Conservation (phyloP, 2,329 filamentous ascomycete species). For the Calonectria fujianensis region DNA sequence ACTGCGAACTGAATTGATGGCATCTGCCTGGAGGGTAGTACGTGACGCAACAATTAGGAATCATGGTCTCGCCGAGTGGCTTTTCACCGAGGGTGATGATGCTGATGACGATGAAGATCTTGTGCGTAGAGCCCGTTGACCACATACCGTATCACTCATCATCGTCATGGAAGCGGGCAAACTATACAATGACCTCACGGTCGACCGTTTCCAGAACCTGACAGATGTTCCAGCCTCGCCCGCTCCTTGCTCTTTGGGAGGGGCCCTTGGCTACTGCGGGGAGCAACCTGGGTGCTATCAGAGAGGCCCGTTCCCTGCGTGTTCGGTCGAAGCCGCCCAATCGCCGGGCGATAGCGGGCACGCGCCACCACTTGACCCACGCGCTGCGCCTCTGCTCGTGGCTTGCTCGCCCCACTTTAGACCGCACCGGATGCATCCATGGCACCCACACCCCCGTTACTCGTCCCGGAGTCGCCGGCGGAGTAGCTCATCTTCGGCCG, state of each 20-base stretch:
- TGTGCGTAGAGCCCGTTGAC: not conserved
- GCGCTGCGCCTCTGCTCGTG: constrained; percentile 58
- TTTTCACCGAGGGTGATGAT: constrained; percentile 4
- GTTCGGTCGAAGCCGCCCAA: constrained; percentile 43
- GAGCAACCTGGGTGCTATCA: constrained; percentile 21
- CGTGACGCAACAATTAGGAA: constrained; percentile 27
- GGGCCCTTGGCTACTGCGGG: constrained; percentile 45
- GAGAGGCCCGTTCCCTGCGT: constrained; percentile 41
- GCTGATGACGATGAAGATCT: not conserved
- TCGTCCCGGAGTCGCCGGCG: constrained; percentile 55
- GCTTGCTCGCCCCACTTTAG: constrained; percentile 48
- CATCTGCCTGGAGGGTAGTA: constrained; percentile 37
- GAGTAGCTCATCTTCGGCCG: constrained; percentile 47
- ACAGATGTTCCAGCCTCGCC: constrained; percentile 46
- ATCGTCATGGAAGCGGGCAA: constrained; percentile 26
- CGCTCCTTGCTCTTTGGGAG: not conserved
- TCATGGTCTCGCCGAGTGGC: constrained; percentile 15
- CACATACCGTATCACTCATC: constrained; percentile 35
- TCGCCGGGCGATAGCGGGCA: constrained; percentile 43
- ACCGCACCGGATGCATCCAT: constrained; percentile 38
- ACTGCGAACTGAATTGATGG: not conserved
- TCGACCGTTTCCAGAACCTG: constrained; percentile 32
- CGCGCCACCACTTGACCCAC: constrained; percentile 52
- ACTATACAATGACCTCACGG: constrained; percentile 46
- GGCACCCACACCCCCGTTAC: constrained; percentile 45